phyloP scores from a whole-genome alignment of 2,329 filamentous ascomycete species.

The Talaromyces albobiverticillius region DNA sequence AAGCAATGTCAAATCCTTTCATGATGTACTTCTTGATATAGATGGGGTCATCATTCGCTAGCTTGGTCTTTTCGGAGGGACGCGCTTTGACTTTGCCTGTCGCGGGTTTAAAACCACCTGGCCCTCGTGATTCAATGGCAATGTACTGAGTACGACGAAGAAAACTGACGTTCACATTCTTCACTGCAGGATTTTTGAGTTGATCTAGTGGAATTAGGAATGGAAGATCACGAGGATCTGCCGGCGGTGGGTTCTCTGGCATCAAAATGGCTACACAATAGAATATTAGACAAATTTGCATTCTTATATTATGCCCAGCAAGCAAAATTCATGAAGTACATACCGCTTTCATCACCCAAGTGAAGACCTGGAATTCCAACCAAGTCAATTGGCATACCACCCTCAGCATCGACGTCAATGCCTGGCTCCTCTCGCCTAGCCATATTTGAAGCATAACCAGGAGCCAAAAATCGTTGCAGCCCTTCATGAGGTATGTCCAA shows the following conservation, averaged over 20 bases:
- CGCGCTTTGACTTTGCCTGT: constrained; percentile 26
- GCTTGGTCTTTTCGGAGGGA: constrained; percentile 30
- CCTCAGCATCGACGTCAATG: constrained; percentile 94
- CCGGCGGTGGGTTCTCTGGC: constrained; percentile 63
- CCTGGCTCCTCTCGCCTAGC: constrained; percentile 90
- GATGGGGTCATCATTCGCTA: constrained; percentile 54
- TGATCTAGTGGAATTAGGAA: constrained; percentile 80
- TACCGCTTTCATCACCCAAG: constrained; percentile 91
- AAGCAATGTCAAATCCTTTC: constrained; percentile 64
- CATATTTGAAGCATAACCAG: constrained; percentile 83
- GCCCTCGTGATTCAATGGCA: constrained; percentile 36
- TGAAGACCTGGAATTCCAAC: constrained; percentile 94
- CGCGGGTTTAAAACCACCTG: constrained; percentile 29
- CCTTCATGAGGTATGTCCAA: constrained; percentile 95
- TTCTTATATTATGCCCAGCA: constrained; percentile 17
- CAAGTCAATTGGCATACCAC: constrained; percentile 95
- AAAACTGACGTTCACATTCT: constrained; percentile 82
- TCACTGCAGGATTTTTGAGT: constrained; percentile 77
- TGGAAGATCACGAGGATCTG: constrained; percentile 80
- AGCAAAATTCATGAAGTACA: constrained; percentile 19
- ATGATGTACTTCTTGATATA: constrained; percentile 60
- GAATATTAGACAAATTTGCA: constrained; percentile 17
- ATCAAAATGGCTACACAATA: constrained; percentile 70
- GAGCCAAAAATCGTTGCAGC: constrained; percentile 83
- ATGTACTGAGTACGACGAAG: constrained; percentile 96